Evolutionary conservation across 2,329 filamentous ascomycete species (phyloP), one percentile per base, ranked within the genome.

Genomic region (Daldinia eschscholtzii): DNA sequence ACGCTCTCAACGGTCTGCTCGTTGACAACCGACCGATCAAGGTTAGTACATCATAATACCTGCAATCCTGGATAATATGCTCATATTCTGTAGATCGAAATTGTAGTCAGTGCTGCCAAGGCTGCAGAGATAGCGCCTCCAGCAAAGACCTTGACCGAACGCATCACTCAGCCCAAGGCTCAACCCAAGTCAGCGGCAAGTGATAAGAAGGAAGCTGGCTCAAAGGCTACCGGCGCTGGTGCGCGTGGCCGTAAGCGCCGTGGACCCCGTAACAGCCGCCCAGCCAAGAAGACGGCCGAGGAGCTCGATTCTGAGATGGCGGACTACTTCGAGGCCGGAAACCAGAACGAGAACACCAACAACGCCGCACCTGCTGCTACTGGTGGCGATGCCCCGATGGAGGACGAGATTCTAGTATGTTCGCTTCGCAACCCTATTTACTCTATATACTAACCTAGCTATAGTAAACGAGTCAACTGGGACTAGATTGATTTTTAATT

Each of bases 291-390:
- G 92, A 97, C 94, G 0, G 90, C 92, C 1, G 95, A 97, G 79
- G 94, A 99, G 83, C 89, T 99, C 28, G 96, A 99, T 80, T 94
- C 93, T 4, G 96, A 99, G 81, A 99, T 99, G 96, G 91, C 89
- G 20, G 96, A 98, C 81, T 99, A 99, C 84, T 98, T 97, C 79
- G 89, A 86, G 60, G 76, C 80, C 30, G 80, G 80, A 44, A 80
- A 81, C 67, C 78, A 82, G 72, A 83, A 80, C 59, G 84, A 84
- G 72, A 83, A 81, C 60, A 78, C 83, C 66, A 82, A 81, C 44
- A 81, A 85, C 66, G 75, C 82, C 61, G 82, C 84, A 42, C 83
- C 83, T 70, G 83, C 82, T 67, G 84, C 81, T 58, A 73, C 78
- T 63, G 82, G 79, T 63, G 87, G 84, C 53, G 88, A 90, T 75